Evolutionary conservation across 495 filamentous ascomycete genomes (phyloP).

Genomic region (Xanthoparmelia taractica): DNA sequence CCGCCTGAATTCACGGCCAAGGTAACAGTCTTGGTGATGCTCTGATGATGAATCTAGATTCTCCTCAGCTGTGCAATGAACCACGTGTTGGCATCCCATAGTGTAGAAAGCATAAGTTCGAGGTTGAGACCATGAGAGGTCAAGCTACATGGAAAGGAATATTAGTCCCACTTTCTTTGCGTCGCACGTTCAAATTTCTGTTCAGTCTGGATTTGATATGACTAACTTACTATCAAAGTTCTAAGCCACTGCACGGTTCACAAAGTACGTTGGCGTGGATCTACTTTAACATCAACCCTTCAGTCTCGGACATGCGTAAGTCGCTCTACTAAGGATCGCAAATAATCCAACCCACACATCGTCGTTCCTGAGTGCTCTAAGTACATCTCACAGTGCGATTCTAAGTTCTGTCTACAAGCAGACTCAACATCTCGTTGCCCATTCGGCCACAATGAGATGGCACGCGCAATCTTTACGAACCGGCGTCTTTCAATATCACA

Average conservation of each 20-base stretch:
- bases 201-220: neutral
- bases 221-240: neutral
- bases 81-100: neutral
- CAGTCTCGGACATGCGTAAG: neutral
- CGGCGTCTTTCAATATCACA: too few relatives aligned
- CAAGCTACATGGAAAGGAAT: neutral
- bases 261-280: neutral
- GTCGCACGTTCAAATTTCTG: neutral
- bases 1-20: neutral
- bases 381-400: neutral
- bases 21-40: neutral
- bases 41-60: neutral
- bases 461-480: too few relatives aligned
- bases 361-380: neutral
- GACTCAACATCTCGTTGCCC: neutral
- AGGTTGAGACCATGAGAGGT: neutral
- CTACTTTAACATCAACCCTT: neutral
- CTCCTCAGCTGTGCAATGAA: neutral
- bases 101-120: neutral
- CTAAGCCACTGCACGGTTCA: neutral
- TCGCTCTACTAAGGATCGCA: neutral
- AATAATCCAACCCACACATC: neutral
- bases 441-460: too few relatives aligned
- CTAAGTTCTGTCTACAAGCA: neutral
- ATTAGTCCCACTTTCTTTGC: neutral